Conservation (phyloP, 169 alveolate species). For the Plasmodium gallinaceum region DNA sequence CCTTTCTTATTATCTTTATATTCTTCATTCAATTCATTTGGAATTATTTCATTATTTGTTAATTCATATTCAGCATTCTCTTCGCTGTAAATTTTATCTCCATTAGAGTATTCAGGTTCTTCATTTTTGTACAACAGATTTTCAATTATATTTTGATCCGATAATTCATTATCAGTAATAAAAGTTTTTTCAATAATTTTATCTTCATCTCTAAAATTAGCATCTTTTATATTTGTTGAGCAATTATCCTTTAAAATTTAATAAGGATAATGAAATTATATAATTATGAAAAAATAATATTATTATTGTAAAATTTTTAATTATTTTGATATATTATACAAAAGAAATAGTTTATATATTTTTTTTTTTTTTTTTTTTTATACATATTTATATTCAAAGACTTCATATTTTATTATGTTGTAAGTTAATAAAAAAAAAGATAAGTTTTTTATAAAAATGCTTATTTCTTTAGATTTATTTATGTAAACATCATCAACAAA, state of each 20-base stretch:
- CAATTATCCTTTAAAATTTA: conserved; percentile 15
- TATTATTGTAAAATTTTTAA: background rate
- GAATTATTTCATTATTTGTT: background rate
- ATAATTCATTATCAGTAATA: conserved; percentile 33
- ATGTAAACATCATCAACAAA: conserved; percentile 43
- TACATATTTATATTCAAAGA: conserved; percentile 67
- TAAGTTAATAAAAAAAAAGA: conserved; percentile 54
- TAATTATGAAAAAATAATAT: background rate
- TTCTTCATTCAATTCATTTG: background rate
- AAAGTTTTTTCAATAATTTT: conserved; percentile 47
- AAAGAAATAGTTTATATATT: background rate
- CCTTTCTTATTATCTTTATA: background rate
- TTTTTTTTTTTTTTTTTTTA: background rate
- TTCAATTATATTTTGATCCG: conserved; percentile 42
- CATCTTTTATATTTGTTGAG: conserved; percentile 27
- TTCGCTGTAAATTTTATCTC: background rate
- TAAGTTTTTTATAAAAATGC: conserved; percentile 33
- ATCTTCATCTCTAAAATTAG: conserved; percentile 19
- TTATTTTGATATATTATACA: conserved; percentile 5
- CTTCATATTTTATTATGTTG: conserved; percentile 48
- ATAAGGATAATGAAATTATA: background rate
- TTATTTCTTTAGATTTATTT: conserved; percentile 45
- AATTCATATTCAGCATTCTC: conserved; percentile 2
- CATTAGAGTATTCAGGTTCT: conserved; percentile 5
- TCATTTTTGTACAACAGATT: conserved; percentile 42